Conservation (phyloP, 1,139 yeast species). For the Kluyveromyces marxianus region DNA sequence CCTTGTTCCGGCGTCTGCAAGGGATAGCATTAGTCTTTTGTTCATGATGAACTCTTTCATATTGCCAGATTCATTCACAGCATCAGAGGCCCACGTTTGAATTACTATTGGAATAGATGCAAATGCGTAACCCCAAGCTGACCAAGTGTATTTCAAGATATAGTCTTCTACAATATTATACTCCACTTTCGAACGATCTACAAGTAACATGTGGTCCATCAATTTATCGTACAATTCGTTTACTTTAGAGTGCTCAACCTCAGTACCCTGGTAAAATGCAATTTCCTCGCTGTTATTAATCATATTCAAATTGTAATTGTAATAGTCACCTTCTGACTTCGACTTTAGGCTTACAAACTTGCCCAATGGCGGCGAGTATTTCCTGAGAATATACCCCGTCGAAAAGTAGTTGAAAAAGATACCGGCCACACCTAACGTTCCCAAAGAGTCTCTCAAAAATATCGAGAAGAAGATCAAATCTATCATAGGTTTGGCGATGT, state of each 20-base stretch:
- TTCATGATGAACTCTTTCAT: slow-evolving; percentile 89
- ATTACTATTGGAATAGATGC: slow-evolving; percentile 79
- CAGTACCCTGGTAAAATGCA: slow-evolving; percentile 87
- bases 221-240: slow-evolving; percentile 51
- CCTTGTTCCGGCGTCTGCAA: slow-evolving; percentile 96
- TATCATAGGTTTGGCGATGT: slow-evolving; percentile 85
- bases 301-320: slow-evolving; percentile 77
- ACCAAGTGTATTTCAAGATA: slow-evolving; percentile 87
- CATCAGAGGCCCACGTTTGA: slow-evolving; percentile 34
- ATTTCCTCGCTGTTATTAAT: slow-evolving; percentile 90
- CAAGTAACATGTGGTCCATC: slow-evolving; percentile 41
- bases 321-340: slow-evolving; percentile 79
- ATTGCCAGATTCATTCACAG: slow-evolving; percentile 40
- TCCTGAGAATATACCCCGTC: slow-evolving; percentile 70
- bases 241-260: slow-evolving; percentile 68
- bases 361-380: slow-evolving; percentile 82
- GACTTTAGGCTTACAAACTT: slow-evolving; percentile 65
- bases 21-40: slow-evolving; percentile 79
- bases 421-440: slow-evolving; percentile 76
- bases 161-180: slow-evolving; percentile 81
- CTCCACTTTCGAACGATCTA: slow-evolving; percentile 40
- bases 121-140: slow-evolving; percentile 85
- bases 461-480: slow-evolving; percentile 83
- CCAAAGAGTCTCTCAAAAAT: slow-evolving; percentile 77
- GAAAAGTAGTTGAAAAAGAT: slow-evolving; percentile 72